Conservation (phyloP, 2,329 filamentous ascomycete species). For the Trichoderma sp. region DNA sequence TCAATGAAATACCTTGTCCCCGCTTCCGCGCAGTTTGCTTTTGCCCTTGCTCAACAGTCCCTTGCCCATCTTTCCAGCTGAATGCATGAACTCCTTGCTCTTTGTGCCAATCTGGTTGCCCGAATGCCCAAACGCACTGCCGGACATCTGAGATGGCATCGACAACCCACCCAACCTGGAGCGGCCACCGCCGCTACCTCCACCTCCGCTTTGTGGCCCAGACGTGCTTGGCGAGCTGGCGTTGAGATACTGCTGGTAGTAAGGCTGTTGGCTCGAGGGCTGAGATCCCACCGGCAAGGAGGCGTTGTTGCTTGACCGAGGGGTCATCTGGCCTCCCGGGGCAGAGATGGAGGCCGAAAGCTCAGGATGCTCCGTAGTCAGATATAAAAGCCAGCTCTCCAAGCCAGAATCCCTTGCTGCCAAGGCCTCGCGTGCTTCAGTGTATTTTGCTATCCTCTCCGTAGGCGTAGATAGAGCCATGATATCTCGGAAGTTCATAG, state of each 20-base stretch:
- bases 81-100: slow-evolving; percentile 84
- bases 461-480: slow-evolving; percentile 61
- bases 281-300: slow-evolving; percentile 27
- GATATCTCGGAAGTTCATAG: slow-evolving; percentile 72
- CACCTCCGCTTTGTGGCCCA: slow-evolving; percentile 28
- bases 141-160: slow-evolving; percentile 40
- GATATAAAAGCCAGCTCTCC: slow-evolving; percentile 51
- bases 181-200: slow-evolving; percentile 26
- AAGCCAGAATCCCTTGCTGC: slow-evolving; percentile 72
- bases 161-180: slow-evolving; percentile 35
- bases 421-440: slow-evolving; percentile 69
- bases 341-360: slow-evolving; percentile 17
- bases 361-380: slow-evolving; percentile 49
- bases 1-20: slow-evolving; percentile 87
- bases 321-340: slow-evolving; percentile 21
- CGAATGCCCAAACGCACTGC: slow-evolving; percentile 51
- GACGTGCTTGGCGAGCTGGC: slow-evolving; percentile 35
- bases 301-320: slow-evolving; percentile 9
- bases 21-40: slow-evolving; percentile 70
- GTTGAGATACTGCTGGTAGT: slow-evolving; percentile 56
- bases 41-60: slow-evolving; percentile 88
- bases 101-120: slow-evolving; percentile 70
- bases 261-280: slow-evolving; percentile 40
- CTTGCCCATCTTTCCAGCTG: slow-evolving; percentile 85
- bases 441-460: slow-evolving; percentile 72